Evolutionary conservation across 768 basidiomycete species (phyloP).

Genomic region (Boletales sp.): DNA sequence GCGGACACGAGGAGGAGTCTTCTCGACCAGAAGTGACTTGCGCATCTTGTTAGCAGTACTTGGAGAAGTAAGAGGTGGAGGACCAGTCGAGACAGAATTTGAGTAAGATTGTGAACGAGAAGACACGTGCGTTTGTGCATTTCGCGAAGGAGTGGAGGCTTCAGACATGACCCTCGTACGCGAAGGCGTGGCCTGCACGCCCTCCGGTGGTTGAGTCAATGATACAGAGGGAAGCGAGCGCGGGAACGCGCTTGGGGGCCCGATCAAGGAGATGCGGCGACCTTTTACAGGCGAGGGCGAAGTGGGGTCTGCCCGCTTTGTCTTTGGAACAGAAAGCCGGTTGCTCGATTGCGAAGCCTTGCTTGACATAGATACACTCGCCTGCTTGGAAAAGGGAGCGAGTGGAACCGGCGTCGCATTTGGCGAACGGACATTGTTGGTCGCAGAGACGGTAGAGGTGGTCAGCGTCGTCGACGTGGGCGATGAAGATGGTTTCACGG

Average conservation of each 20-base stretch:
- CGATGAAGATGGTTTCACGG: constrained; percentile 37
- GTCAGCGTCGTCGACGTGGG: constrained; percentile 24
- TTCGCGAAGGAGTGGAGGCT: constrained; percentile 28
- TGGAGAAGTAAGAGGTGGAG: constrained; percentile 37
- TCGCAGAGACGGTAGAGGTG: constrained; percentile 24
- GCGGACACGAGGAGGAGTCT: constrained; percentile 11
- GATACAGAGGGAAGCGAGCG: constrained; percentile 16
- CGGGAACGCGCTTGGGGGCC: constrained; percentile 27
- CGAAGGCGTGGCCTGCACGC: constrained; percentile 34
- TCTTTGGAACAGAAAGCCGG: constrained; percentile 38
- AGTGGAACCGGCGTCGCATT: constrained; percentile 48
- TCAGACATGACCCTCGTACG: constrained; percentile 45
- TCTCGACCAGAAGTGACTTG: constrained; percentile 25
- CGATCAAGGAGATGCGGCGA: constrained; percentile 26
- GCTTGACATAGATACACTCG: constrained; percentile 38
- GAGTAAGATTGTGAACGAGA: constrained; percentile 23
- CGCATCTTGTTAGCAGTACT: constrained; percentile 33
- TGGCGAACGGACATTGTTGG: constrained; percentile 37
- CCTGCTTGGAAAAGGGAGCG: constrained; percentile 32
- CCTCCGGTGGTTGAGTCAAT: constrained; percentile 10
- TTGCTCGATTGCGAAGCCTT: constrained; percentile 32
- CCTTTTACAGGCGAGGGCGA: constrained; percentile 26
- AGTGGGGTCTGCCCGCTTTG: constrained; percentile 26
- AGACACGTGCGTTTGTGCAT: constrained; percentile 19
- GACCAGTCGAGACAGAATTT: constrained; percentile 24